Percentiles rank a stretch among this genome's conserved stretches.
Conservation (phyloP, 83 land plant species). For the Picea abies region DNA sequence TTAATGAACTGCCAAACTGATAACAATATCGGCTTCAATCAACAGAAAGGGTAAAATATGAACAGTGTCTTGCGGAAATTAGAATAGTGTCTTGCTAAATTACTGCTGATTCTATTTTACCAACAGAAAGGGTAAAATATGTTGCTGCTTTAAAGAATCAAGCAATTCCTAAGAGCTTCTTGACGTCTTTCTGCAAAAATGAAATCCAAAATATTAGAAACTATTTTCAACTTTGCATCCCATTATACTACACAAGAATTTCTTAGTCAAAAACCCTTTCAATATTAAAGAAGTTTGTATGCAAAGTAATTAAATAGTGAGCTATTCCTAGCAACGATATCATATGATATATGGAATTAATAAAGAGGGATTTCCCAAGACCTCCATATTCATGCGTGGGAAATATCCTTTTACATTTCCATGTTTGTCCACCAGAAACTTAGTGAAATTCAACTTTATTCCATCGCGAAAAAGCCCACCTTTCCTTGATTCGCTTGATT, state of each 20-base stretch:
- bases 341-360: background rate
- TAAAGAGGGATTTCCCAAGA: background rate
- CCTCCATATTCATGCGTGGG: conserved; percentile 63
- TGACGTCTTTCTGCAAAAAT: background rate
- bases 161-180: background rate
- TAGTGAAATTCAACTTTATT: conserved; percentile 67
- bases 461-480: conserved; percentile 38
- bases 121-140: background rate
- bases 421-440: conserved; percentile 57
- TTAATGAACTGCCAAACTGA: background rate
- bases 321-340: too few species aligned
- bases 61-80: too few species aligned
- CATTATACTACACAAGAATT: background rate
- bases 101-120: background rate
- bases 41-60: too few species aligned
- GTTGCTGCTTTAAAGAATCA: background rate
- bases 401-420: conserved; percentile 30
- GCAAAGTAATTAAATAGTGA: too few species aligned
- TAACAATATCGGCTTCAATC: background rate
- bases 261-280: background rate
- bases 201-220: background rate
- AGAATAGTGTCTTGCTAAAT: background rate
- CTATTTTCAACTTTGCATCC: too few species aligned
- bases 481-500: conserved; percentile 13
- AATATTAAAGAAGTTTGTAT: too few species aligned